These are phyloP conservation scores for Colletotrichum sp. DNA, from an alignment of 2,329 filamentous ascomycete species.

Conservation along the genomic window DNA sequence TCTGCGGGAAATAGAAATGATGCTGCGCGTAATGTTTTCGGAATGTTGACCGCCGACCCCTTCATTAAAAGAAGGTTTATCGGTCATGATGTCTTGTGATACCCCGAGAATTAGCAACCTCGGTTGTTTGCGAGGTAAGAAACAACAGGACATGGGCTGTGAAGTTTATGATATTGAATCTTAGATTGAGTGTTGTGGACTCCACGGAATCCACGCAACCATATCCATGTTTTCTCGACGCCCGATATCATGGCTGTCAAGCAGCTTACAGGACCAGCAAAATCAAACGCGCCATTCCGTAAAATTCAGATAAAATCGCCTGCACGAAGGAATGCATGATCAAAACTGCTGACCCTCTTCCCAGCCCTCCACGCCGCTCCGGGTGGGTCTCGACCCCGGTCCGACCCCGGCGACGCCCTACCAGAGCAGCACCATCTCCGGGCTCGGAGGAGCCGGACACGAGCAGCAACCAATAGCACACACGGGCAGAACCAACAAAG, in stretches of 20 bases:
- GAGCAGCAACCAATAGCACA: not conserved
- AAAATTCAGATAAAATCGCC: not conserved
- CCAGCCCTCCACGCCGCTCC: not conserved
- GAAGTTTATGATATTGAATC: not conserved
- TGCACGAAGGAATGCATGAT: not conserved
- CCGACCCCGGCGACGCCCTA: not conserved
- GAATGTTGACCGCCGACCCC: not conserved
- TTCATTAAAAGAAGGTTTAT: not conserved
- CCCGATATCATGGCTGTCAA: not conserved
- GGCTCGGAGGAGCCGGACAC: not conserved
- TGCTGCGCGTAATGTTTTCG: not conserved
- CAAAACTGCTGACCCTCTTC: not conserved
- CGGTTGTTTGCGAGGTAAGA: not conserved
- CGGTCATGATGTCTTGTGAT: not conserved
- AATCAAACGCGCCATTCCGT: not conserved
- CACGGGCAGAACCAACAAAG: not conserved
- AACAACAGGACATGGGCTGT: not conserved
- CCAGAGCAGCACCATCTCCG: not conserved
- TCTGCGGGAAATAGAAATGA: not conserved
- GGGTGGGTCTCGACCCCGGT: not conserved
- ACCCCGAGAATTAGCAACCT: not conserved
- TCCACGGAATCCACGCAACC: not conserved
- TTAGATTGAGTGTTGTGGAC: not conserved
- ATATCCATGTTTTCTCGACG: not conserved
- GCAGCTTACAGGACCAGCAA: not conserved